phyloP scores from a whole-genome alignment of 495 filamentous ascomycete species.

The Margaritispora aquatica region DNA sequence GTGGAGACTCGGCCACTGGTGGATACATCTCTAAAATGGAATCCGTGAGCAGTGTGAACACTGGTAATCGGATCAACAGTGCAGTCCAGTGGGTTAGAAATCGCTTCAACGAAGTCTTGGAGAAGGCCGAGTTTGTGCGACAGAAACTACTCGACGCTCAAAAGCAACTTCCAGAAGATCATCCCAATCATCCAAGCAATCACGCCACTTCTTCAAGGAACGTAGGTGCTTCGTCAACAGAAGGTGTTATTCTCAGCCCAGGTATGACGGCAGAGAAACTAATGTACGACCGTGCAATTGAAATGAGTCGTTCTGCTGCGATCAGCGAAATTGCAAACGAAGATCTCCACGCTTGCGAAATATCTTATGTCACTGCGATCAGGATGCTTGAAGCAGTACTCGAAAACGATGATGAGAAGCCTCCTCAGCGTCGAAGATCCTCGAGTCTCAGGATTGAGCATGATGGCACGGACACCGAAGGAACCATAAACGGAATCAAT shows the following conservation, averaged over 20 bases:
- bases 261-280: constrained; percentile 92
- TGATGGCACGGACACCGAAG: constrained; percentile 37
- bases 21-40: constrained; percentile 35
- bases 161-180: constrained; percentile 72
- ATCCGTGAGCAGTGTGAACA: constrained; percentile 40
- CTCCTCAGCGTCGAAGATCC: constrained; percentile 25
- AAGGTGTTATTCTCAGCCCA: constrained; percentile 46
- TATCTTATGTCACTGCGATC: constrained; percentile 88
- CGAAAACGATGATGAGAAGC: constrained; percentile 71
- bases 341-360: constrained; percentile 82
- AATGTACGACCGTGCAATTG: constrained; percentile 95
- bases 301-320: constrained; percentile 91
- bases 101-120: constrained; percentile 92
- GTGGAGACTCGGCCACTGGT: constrained; percentile 53
- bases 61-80: constrained; percentile 77
- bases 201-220: constrained; percentile 52
- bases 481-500: constrained; percentile 51
- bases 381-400: constrained; percentile 90
- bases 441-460: constrained; percentile 31
- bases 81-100: constrained; percentile 91
- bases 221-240: constrained; percentile 52
- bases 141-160: constrained; percentile 84
- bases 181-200: constrained; percentile 81
- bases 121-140: constrained; percentile 89
- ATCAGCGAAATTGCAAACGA: constrained; percentile 93